Base-by-base conservation (phyloP, 1,139 yeast species). In the Blastobotrys capitulatus region DNA sequence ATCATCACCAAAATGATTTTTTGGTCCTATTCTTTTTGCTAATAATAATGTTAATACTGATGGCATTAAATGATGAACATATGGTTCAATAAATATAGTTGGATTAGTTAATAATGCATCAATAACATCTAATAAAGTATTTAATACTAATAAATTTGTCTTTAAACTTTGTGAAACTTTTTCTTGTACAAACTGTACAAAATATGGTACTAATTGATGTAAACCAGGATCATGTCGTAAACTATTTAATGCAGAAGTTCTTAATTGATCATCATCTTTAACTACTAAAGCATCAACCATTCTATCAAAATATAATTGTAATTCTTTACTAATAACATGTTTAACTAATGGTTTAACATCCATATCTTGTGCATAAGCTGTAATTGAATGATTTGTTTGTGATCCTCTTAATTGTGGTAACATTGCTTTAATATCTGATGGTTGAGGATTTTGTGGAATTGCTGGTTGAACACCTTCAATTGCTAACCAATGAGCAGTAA, bases 391-490 rank as follows among this genome's bases (percentile, higher is more conserved):
- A 48, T 60, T 60, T 42, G 60, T 61, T 56, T 65, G 67, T 9
- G 73, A 61, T 12, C 74, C 72, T 61, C 80, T 67, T 39, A 72
- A 64, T 19, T 69, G 67, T 2, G 78, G 67, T 2, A 75, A 68
- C 46, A 70, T 63, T 31, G 68, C 64, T 45, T 65, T 63, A 54
- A 69, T 62, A 27, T 68, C 72, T 39, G 82, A 76, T 22, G 90
- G 80, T 42, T 86, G 79, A 34, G 99, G 99, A 69, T 94, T 94
- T 68, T 94, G 98, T 1, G 97, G 95, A 51, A 94, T 92, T 47
- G 94, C 85, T 1, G 99, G 98, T 64, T 94, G 99, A 3, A 94
- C 96, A 48, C 99, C 99, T 69, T 94, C 99, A 52, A 94, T 87
- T 0, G 98, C 97, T 38, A 94, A 75, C 98, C 99, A 94, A 67